Base-by-base conservation (phyloP, 441 rosid genomes). In the Erysimum cheiri region DNA sequence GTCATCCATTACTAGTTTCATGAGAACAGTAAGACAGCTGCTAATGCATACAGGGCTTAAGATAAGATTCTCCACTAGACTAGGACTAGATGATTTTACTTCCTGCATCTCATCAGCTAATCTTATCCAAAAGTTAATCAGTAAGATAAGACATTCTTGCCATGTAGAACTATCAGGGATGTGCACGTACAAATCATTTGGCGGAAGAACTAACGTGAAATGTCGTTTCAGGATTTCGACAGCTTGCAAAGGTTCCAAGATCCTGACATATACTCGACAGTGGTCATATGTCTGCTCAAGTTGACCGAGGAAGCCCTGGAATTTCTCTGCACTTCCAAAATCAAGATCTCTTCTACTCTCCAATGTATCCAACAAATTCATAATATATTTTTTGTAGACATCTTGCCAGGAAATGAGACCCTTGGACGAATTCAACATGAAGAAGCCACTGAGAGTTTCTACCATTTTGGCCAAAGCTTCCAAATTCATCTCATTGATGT, bases 401-500 rank as follows among this genome's bases (percentile, higher is more conserved):
- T 88, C 91, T 77, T 84, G 94, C 88, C 89, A 82, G 26, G 81
- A 69, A 40, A 89, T 83, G 57, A 88, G 85, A 73, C 80, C 87
- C 69, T 78, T 80, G 32, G 94, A 88, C 63, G 82, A 69, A 57
- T 81, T 72, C 70, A 80, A 84, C 40, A 65, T 37, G 78, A 72
- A 83, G 61, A 80, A 64, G 71, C 87, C 65, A 53, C 73, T 80
- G 71, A 91, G 74, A 17, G 74, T 79, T 79, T 80, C 78, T 29
- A 96, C 97, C 97, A 96, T 85, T 74, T 80, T 81, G 68, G 99
- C 93, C 83, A 96, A 85, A 76, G 93, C 90, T 77, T 93, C 96
- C 82, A 96, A 67, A 78, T 74, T 86, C 75, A 33, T 49, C 66
- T 89, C 92, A 67, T 84, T 78, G 58, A 85, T 77, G 60, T 87